Percentiles rank a stretch among this genome's conserved stretches.
phyloP scores from a whole-genome alignment of 768 basidiomycete species.

The Suillus decipiens region DNA sequence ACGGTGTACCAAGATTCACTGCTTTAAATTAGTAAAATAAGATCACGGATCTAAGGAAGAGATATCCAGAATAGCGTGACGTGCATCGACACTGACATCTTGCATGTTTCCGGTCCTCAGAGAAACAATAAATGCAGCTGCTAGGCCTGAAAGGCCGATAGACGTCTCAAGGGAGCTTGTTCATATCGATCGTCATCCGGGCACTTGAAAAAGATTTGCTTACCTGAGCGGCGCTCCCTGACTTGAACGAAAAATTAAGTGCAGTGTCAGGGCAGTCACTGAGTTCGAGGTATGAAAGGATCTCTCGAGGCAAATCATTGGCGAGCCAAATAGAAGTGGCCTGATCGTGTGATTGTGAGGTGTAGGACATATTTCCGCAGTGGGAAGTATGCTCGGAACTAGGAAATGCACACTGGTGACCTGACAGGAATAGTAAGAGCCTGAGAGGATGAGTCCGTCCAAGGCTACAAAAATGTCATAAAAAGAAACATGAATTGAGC shows the following conservation, averaged over 20 bases:
- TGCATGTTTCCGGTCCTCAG: slow-evolving; percentile 49
- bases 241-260: slow-evolving; percentile 54
- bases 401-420: not conserved
- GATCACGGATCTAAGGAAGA: slow-evolving; percentile 22
- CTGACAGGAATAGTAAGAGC: not conserved
- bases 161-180: slow-evolving; percentile 34
- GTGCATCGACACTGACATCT: slow-evolving; percentile 51
- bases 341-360: slow-evolving; percentile 10
- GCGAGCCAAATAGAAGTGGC: slow-evolving; percentile 41
- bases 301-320: slow-evolving; percentile 39
- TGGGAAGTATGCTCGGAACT: not conserved
- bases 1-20: slow-evolving; percentile 54
- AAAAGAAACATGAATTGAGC: not conserved
- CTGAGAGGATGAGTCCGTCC: not conserved
- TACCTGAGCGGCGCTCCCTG: slow-evolving; percentile 57
- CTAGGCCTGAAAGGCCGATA: slow-evolving; percentile 53
- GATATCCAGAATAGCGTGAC: slow-evolving; percentile 58
- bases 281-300: slow-evolving; percentile 39
- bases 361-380: not conserved
- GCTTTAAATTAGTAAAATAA: slow-evolving; percentile 31
- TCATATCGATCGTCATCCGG: not conserved
- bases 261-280: slow-evolving; percentile 41
- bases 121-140: slow-evolving; percentile 51
- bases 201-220: slow-evolving; percentile 3
- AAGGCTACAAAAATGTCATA: not conserved